Conservation (phyloP, 805 yeast species). For the Lachancea mirantina region DNA sequence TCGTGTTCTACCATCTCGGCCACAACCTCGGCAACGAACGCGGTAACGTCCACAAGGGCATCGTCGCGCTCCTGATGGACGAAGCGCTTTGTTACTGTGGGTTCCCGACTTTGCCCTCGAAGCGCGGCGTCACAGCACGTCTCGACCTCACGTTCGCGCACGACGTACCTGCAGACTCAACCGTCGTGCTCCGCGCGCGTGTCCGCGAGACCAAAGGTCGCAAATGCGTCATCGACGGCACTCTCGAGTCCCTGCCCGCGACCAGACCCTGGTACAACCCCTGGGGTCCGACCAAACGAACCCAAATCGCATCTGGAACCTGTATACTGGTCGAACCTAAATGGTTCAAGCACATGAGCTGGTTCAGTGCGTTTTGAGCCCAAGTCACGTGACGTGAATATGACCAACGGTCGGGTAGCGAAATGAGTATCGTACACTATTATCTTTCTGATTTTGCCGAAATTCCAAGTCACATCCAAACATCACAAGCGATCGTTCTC, state of each 20-base stretch:
- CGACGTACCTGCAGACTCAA: constrained; percentile 48
- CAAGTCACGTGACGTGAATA: too few relatives aligned
- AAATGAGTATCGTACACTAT: too few relatives aligned
- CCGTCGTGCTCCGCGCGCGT: constrained; percentile 59
- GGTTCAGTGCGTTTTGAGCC: constrained; percentile 40
- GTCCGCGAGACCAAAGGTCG: constrained; percentile 67
- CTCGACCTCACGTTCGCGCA: constrained; percentile 52
- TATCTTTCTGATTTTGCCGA: too few relatives aligned
- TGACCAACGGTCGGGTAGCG: too few relatives aligned
- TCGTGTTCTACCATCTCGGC: constrained; percentile 69
- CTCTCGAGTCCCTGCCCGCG: constrained; percentile 36
- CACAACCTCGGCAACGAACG: constrained; percentile 54
- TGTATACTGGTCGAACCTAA: constrained; percentile 79
- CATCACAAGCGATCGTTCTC: too few relatives aligned
- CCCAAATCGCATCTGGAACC: constrained; percentile 50
- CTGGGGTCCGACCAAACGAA: constrained; percentile 23
- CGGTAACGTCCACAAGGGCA: constrained; percentile 75
- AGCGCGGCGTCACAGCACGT: constrained; percentile 84
- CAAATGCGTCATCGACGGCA: constrained; percentile 74
- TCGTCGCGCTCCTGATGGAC: constrained; percentile 71
- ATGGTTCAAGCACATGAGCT: constrained; percentile 69
- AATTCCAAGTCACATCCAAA: too few relatives aligned
- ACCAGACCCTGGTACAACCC: constrained; percentile 10
- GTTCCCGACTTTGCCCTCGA: constrained; percentile 69
- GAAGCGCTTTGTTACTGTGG: constrained; percentile 85